Evolutionary conservation across 768 basidiomycete species (phyloP), one percentile per base, ranked within the genome.

Genomic region (Russula olivacea): DNA sequence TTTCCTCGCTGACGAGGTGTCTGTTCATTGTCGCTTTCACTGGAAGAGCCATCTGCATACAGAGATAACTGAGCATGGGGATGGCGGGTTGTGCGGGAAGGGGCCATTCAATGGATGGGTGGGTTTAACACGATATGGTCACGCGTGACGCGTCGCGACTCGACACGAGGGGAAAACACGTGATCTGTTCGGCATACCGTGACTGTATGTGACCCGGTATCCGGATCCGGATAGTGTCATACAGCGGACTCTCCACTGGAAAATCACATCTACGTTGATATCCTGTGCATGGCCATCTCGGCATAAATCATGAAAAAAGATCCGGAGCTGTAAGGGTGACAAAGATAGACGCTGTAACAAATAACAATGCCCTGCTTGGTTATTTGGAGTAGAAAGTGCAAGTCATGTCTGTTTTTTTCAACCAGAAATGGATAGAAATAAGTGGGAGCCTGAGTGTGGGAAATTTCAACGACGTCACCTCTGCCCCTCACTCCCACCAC

Each of bases 1-100:
- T 61, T 67, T 36, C 32, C 34, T n/a, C 61, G 54, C 34, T 62
- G 60, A 23, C 65, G 65, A 7, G 65, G 66, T 4, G 58, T 66
- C 40, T 40, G 57, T 79, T 74, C 53, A 71, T 70, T 47, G 74
- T 75, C 65, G 75, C 80, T 71, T 74, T n/a, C 65, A 9, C 64
- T 58, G 12, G 65, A 59, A 23, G 59, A 53, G 23, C 38, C 59
- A 50, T 68, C 67, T 5, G 65, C 67, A 40, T 68, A 68, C 7
- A 63, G 61, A 7, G 65, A 43, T 47, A 60, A 32, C 21, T 60
- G 66, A 21, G 65, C 49, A 17, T 41, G 61, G 38, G 58, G 34
- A 34, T 52, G 55, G 40, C 67, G 67, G 17, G 59, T 47, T 15
- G 67, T 25, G 51, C 64, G 64, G 15, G 64, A 63, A 21, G 61